Percentiles rank a stretch among this genome's conserved stretches.
Evolutionary conservation across 352 stramenopile genomes (phyloP).

Genomic region (Peronosclerospora sorghi): DNA sequence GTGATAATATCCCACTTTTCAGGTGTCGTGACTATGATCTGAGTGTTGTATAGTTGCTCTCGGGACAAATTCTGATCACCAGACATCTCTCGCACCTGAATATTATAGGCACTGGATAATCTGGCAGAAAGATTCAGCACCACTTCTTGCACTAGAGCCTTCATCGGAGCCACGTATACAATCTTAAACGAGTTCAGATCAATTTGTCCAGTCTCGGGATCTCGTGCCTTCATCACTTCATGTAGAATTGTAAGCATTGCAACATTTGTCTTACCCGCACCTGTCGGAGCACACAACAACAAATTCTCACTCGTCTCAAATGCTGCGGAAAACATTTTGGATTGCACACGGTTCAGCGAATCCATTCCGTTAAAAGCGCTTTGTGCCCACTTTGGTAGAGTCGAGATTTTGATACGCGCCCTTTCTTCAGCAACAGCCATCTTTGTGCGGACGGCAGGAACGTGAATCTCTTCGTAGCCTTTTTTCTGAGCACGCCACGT

Average conservation of each 20-base stretch:
- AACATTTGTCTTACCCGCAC: conserved; percentile 99
- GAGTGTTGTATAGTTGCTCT: conserved; percentile 96
- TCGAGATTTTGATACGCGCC: conserved; percentile 80
- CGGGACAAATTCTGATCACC: conserved; percentile 97
- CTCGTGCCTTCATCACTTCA: conserved; percentile 90
- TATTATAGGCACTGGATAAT: conserved; percentile 86
- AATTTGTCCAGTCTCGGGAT: conserved; percentile 75
- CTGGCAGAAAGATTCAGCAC: conserved; percentile 95
- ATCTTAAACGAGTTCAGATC: conserved; percentile 98
- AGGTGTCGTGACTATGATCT: conserved; percentile 99
- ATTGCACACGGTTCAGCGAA: conserved; percentile 98
- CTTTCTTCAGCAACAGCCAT: conserved; percentile 62
- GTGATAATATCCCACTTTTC: conserved; percentile 99
- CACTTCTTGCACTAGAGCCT: conserved; percentile 98
- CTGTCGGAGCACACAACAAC: conserved; percentile 97
- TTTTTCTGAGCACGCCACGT: conserved; percentile 97
- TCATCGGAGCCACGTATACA: conserved; percentile 99
- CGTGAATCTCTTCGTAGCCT: conserved; percentile 97
- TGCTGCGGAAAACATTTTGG: conserved; percentile 90
- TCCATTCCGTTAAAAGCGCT: conserved; percentile 95
- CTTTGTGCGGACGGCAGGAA: conserved; percentile 90
- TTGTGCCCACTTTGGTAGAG: conserved; percentile 93
- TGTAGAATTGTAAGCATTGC: conserved; percentile 98
- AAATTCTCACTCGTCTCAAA: conserved; percentile 95
- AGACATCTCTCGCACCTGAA: conserved; percentile 95